Conservation (phyloP, 78 protist species). For the Tieghemostelium lacteum region DNA sequence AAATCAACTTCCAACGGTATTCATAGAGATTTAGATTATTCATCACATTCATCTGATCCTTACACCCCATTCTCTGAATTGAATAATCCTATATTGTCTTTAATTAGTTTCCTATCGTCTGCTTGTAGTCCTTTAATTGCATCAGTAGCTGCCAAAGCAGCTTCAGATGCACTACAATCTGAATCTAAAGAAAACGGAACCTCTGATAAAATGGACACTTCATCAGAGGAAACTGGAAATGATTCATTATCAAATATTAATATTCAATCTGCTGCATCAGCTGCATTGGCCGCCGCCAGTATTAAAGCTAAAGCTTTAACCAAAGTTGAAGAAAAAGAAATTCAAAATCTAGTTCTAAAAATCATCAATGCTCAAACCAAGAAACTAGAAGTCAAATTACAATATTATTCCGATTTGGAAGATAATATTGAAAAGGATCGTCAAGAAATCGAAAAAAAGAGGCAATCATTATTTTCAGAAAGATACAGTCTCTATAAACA, state of each 20-base stretch:
- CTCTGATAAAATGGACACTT: background rate
- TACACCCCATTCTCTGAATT: background rate
- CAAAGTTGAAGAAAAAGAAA: conserved; percentile 48
- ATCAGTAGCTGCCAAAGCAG: conserved; percentile 47
- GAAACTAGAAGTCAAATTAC: background rate
- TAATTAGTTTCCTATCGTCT: conserved; percentile 22
- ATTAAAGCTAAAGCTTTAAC: conserved; percentile 48
- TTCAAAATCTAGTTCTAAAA: conserved; percentile 10
- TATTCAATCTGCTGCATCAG: conserved; percentile 35
- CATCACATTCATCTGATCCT: no score
- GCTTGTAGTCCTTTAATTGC: conserved; percentile 10
- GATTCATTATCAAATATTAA: conserved; percentile 24
- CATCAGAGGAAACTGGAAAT: no score
- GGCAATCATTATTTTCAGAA: background rate
- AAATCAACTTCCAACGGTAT: background rate
- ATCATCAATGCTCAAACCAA: background rate
- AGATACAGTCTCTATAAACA: background rate
- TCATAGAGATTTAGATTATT: no score
- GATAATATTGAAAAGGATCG: background rate
- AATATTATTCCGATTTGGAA: no score
- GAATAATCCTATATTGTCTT: conserved; percentile 23
- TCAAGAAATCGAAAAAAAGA: background rate
- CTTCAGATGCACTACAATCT: conserved; percentile 19
- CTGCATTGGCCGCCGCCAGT: conserved; percentile 51
- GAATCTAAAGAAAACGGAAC: background rate